phyloP scores from a whole-genome alignment of 345 rosid species.

The Lepidium africanum region DNA sequence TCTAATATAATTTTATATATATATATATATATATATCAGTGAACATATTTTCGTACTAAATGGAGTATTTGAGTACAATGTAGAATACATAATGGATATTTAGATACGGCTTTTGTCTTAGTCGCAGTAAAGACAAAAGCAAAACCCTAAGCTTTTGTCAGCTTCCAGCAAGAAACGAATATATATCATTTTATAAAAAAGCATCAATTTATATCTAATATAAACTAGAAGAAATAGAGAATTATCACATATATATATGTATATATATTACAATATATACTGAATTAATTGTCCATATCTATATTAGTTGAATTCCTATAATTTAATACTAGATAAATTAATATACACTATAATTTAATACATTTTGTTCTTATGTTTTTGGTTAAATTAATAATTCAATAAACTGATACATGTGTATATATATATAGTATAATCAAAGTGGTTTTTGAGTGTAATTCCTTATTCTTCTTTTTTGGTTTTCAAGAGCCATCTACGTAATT shows the following conservation, averaged over 20 bases:
- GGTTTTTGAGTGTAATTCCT: no score
- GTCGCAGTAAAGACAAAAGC: constrained; percentile 34
- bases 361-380: no score
- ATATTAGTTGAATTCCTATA: no score
- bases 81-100: neutral
- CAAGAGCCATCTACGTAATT: neutral
- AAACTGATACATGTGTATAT: no score
- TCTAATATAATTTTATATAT: constrained; percentile 17
- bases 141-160: constrained; percentile 33
- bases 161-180: constrained; percentile 61
- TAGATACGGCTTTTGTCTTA: constrained; percentile 34
- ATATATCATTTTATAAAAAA: constrained; percentile 11
- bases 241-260: no score
- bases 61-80: neutral
- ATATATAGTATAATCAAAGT: no score
- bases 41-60: neutral
- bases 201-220: neutral
- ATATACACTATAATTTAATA: no score
- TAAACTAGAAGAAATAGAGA: neutral
- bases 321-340: no score
- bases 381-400: no score
- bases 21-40: constrained; percentile 20
- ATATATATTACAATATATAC: no score
- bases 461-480: neutral
- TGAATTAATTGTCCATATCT: no score